These are phyloP conservation scores for Moesziomyces sp. DNA, from an alignment of 1,284 basidiomycete species.

Conservation along the genomic window DNA sequence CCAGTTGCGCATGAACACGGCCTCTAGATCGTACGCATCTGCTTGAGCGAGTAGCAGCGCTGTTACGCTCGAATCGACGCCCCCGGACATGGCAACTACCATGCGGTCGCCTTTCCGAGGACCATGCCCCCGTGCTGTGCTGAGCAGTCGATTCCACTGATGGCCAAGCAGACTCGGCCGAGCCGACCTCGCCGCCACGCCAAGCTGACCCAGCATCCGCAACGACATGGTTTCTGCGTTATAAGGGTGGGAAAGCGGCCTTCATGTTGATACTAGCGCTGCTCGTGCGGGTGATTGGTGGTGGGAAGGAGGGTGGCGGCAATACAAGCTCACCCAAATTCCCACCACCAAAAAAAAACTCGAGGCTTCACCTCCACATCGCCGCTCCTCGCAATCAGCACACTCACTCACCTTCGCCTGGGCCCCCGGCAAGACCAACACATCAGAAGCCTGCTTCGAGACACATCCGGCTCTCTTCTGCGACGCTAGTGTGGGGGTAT, in stretches of 20 bases:
- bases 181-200: no score
- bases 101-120: slow-evolving; percentile 72
- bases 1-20: slow-evolving; percentile 97
- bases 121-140: slow-evolving; percentile 3
- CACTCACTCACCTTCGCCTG: no score
- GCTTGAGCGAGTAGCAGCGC: slow-evolving; percentile 53
- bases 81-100: slow-evolving; percentile 92
- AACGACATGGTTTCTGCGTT: no score
- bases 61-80: slow-evolving; percentile 82
- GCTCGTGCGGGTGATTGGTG: no score
- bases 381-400: background rate
- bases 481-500: background rate
- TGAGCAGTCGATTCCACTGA: no score
- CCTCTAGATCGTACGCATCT: slow-evolving; percentile 75
- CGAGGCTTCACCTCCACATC: background rate
- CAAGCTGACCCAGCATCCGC: no score
- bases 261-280: no score
- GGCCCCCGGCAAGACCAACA: no score
- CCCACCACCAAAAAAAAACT: background rate
- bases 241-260: no score
- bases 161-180: no score
- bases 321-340: background rate
- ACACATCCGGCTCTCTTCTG: no score
- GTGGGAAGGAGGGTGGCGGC: background rate
- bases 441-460: no score